phyloP scores from a whole-genome alignment of 768 basidiomycete genomes.

The Pleurotus tuber-regium region DNA sequence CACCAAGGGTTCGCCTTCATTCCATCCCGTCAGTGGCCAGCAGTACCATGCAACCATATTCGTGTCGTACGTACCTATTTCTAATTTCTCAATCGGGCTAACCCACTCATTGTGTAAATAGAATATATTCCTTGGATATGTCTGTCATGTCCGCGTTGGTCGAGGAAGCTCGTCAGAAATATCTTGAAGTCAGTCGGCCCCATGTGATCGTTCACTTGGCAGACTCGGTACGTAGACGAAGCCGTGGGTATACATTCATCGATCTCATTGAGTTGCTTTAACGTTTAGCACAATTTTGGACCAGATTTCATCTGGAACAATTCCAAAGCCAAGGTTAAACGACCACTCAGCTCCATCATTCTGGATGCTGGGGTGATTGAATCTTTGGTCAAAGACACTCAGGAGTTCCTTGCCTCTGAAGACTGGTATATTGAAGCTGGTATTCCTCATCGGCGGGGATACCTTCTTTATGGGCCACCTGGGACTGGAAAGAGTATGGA shows the following conservation, averaged over 20 bases:
- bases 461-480: conserved; percentile 55
- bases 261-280: no score
- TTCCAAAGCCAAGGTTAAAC: conserved; percentile 45
- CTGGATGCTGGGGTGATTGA: conserved; percentile 45
- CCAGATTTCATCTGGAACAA: conserved; percentile 34
- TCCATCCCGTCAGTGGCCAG: no score
- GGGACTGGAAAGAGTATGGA: conserved; percentile 66
- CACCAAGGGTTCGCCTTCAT: no score
- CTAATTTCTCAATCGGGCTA: no score
- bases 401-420: conserved; percentile 52
- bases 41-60: no score
- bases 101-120: no score
- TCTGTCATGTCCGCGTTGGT: conserved; percentile 30
- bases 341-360: conserved; percentile 52
- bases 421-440: conserved; percentile 57
- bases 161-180: conserved; percentile 31
- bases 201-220: conserved; percentile 34
- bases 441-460: conserved; percentile 57
- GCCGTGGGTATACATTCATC: conserved; percentile 33
- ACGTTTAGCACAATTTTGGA: no score
- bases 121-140: conserved; percentile 40
- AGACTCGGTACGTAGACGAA: conserved; percentile 26
- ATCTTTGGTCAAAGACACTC: conserved; percentile 45
- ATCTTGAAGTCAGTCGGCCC: conserved; percentile 32
- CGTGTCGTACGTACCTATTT: no score